Percentiles rank a stretch among this genome's conserved stretches.
phyloP scores from a whole-genome alignment of 2,329 filamentous ascomycete species.

The Xylaria sp. region DNA sequence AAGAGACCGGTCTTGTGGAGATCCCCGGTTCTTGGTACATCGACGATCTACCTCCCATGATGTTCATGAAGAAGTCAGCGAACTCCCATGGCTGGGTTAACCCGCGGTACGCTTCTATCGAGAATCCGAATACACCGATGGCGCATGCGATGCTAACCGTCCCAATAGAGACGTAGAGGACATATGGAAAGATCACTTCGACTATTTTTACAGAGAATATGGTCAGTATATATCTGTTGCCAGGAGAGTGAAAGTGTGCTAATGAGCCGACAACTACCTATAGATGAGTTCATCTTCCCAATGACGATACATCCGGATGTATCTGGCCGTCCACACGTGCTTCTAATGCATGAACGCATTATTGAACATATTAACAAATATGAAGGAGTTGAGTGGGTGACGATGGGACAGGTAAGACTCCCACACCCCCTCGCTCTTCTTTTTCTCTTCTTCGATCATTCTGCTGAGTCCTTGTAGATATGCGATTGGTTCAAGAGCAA shows the following conservation, averaged over 20 bases:
- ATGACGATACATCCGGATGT: slow-evolving; percentile 83
- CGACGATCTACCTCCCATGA: slow-evolving; percentile 75
- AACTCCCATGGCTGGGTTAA: slow-evolving; percentile 73
- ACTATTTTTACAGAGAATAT: slow-evolving; percentile 81
- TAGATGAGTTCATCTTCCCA: slow-evolving; percentile 77
- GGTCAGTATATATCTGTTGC: slow-evolving; percentile 45
- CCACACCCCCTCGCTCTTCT: neutral
- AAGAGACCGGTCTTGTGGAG: slow-evolving; percentile 72
- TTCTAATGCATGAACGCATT: slow-evolving; percentile 37
- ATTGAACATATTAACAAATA: slow-evolving; percentile 56
- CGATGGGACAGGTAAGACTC: slow-evolving; percentile 46
- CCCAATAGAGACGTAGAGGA: slow-evolving; percentile 65
- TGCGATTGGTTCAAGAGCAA: slow-evolving; percentile 78
- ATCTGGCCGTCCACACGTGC: slow-evolving; percentile 69
- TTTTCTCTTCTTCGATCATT: neutral
- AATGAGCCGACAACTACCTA: neutral
- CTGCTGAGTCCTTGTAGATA: slow-evolving; percentile 60
- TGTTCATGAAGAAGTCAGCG: slow-evolving; percentile 75
- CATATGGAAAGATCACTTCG: slow-evolving; percentile 74
- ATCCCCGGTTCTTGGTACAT: slow-evolving; percentile 70
- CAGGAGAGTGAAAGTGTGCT: neutral
- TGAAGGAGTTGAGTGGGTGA: slow-evolving; percentile 43
- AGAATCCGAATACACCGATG: too few relatives aligned
- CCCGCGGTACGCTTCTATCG: slow-evolving; percentile 50
- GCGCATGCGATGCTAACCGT: slow-evolving; percentile 4